Evolutionary conservation across 2,329 filamentous ascomycete species (phyloP).

Genomic region (Microcera coccophila): DNA sequence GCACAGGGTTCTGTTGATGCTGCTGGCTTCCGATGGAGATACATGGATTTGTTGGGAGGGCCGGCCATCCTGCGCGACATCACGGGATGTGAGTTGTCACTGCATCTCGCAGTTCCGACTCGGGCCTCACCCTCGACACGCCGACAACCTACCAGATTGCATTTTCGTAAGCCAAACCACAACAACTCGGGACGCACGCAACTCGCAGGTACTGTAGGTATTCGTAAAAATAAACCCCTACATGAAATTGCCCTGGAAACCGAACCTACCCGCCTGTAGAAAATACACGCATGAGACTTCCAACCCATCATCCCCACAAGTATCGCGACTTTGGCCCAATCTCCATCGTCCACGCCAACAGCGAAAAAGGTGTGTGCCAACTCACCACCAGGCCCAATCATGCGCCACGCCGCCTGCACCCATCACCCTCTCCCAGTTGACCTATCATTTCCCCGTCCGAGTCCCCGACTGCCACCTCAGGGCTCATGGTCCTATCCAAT

Average conservation of each 20-base stretch:
- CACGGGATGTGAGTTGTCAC: background rate
- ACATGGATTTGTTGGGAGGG: background rate
- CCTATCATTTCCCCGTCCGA: too few relatives aligned
- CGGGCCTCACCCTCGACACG: too few relatives aligned
- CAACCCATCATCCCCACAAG: slow-evolving; percentile 1
- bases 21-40: background rate
- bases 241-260: too few relatives aligned
- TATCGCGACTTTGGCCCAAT: slow-evolving; percentile 19
- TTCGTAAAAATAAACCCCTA: too few relatives aligned
- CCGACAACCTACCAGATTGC: too few relatives aligned
- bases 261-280: too few relatives aligned
- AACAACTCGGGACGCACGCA: too few relatives aligned
- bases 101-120: background rate
- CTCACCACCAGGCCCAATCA: slow-evolving; percentile 29
- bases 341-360: slow-evolving; percentile 28
- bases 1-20: background rate
- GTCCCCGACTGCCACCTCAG: slow-evolving; percentile 23
- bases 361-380: slow-evolving; percentile 8
- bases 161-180: too few relatives aligned
- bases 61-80: background rate
- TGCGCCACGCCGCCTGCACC: slow-evolving; percentile 20
- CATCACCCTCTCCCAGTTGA: slow-evolving; percentile 9
- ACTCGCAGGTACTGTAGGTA: too few relatives aligned
- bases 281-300: background rate
- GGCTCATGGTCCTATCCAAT: background rate